phyloP scores from a whole-genome alignment of 768 basidiomycete genomes.

The Lentinula guzmanii region DNA sequence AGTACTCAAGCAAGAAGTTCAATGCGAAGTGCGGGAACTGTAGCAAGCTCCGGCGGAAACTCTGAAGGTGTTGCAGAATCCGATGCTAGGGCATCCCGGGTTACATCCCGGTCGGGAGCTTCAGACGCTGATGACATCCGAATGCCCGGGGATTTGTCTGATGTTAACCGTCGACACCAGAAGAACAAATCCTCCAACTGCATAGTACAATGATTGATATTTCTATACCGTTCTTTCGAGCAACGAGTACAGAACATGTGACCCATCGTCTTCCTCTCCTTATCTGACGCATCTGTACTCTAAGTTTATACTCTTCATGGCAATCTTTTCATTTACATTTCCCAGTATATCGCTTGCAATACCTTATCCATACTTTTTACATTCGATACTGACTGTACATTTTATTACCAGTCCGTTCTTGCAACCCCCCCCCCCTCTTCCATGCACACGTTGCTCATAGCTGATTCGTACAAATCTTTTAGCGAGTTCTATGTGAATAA shows the following conservation, averaged over 20 bases:
- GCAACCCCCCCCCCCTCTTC: background rate
- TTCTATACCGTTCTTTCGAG: background rate
- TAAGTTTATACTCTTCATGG: constrained; percentile 3
- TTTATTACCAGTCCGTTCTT: background rate
- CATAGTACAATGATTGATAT: constrained; percentile 35
- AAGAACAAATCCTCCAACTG: constrained; percentile 39
- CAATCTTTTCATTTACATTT: background rate
- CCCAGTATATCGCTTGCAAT: constrained; percentile 1
- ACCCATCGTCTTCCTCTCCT: background rate
- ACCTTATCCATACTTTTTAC: background rate
- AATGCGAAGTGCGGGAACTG: constrained; percentile 50
- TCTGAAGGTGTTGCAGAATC: constrained; percentile 20
- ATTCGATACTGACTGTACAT: background rate
- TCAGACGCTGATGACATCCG: constrained; percentile 20
- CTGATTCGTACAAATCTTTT: background rate
- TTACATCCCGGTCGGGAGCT: constrained; percentile 26
- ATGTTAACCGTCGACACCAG: constrained; percentile 27
- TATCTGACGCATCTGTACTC: constrained; percentile 17
- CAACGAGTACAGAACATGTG: background rate
- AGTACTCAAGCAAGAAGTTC: constrained; percentile 53
- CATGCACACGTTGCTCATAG: background rate
- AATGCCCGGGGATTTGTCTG: constrained; percentile 30
- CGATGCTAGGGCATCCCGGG: constrained; percentile 23
- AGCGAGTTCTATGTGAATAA: background rate
- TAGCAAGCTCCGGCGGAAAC: constrained; percentile 24